Evolutionary conservation across 352 stramenopile species (phyloP).

Genomic region (Pythium scleroteichum): DNA sequence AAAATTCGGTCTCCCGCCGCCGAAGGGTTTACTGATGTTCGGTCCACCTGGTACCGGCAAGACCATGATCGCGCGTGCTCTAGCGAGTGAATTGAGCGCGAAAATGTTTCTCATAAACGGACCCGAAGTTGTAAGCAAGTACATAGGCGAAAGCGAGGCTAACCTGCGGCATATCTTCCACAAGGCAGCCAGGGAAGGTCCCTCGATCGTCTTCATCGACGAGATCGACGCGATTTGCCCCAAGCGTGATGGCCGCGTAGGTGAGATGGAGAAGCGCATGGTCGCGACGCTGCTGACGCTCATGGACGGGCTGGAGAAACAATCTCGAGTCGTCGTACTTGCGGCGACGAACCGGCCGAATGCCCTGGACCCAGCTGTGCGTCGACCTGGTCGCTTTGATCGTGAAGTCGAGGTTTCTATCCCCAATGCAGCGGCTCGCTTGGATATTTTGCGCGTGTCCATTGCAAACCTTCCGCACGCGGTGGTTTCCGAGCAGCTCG

Average conservation of each 20-base stretch:
- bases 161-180: conserved; percentile 77
- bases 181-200: conserved; percentile 47
- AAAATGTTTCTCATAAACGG: conserved; percentile 97
- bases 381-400: conserved; percentile 96
- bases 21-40: conserved; percentile 95
- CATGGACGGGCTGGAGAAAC: conserved; percentile 82
- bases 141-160: conserved; percentile 91
- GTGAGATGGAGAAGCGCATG: conserved; percentile 83
- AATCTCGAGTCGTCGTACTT: conserved; percentile 69
- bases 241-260: conserved; percentile 85
- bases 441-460: conserved; percentile 94
- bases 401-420: conserved; percentile 97
- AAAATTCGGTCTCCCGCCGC: conserved; percentile 93
- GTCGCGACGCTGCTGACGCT: conserved; percentile 89
- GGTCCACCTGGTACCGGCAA: conserved; percentile 96
- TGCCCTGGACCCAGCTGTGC: conserved; percentile 90
- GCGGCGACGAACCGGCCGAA: conserved; percentile 88
- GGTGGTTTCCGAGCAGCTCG: conserved; percentile 81
- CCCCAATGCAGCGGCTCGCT: conserved; percentile 90
- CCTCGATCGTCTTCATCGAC: conserved; percentile 98
- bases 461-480: conserved; percentile 86
- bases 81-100: conserved; percentile 91
- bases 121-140: conserved; percentile 95
- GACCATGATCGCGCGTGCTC: conserved; percentile 92
- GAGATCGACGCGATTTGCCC: conserved; percentile 98